These are phyloP conservation scores for Schoenoplectus triqueter DNA, from an alignment of 202 grass and related monocot genomes.

Conservation along the genomic window DNA sequence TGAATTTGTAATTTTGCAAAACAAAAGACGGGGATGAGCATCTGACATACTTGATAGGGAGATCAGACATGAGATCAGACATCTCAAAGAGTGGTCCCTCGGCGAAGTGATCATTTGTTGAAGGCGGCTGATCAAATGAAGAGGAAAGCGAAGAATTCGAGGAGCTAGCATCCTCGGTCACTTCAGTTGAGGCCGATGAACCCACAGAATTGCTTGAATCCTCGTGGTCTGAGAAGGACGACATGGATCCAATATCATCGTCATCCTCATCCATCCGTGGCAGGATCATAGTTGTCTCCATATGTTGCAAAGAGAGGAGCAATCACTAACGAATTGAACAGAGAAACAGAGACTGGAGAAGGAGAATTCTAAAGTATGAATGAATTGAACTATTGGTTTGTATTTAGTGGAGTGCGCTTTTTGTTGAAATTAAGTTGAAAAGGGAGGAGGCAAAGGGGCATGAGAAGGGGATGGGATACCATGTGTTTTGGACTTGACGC, in stretches of 20 bases:
- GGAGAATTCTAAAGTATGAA: background rate
- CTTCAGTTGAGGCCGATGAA: constrained; percentile 40
- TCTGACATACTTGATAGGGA: constrained; percentile 77
- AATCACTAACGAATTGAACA: background rate
- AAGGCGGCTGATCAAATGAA: constrained; percentile 11
- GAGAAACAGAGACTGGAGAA: background rate
- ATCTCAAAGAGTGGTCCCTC: constrained; percentile 59
- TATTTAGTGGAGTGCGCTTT: background rate
- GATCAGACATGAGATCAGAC: constrained; percentile 72
- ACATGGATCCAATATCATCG: constrained; percentile 61
- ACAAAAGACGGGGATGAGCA: background rate
- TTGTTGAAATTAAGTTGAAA: background rate
- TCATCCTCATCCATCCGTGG: constrained; percentile 45
- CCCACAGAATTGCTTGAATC: constrained; percentile 39
- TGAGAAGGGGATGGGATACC: background rate
- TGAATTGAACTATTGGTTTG: constrained; percentile 33
- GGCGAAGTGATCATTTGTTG: constrained; percentile 22
- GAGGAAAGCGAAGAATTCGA: constrained; percentile 54
- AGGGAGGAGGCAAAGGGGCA: background rate
- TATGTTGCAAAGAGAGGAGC: background rate
- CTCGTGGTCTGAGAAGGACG: constrained; percentile 49
- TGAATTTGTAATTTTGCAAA: background rate
- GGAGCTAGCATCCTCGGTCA: constrained; percentile 61
- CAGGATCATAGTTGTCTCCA: constrained; percentile 47
- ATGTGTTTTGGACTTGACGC: background rate